Evolutionary conservation across 768 basidiomycete genomes (phyloP), one percentile per base, ranked within the genome.

Genomic region (Boletus sensibilis): DNA sequence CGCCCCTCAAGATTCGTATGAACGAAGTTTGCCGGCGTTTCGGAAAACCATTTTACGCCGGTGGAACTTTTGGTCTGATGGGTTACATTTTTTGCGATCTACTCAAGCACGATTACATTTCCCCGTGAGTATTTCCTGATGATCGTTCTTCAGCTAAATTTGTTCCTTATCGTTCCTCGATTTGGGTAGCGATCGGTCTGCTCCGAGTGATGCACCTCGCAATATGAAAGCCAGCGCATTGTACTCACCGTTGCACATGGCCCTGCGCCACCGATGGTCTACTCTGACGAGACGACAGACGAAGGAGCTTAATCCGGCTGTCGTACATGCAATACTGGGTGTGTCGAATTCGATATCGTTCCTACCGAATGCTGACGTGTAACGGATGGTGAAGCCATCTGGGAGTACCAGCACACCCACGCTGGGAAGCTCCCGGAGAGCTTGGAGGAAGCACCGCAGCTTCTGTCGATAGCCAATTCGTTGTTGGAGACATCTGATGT

Each of bases 21-120:
- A 95, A 98, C 70, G 81, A 83, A 50, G 78, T 84, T n/a, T 93
- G 94, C 70, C 80, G 94, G 57, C 79, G 81, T 54, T 76, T 82
- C 47, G 75, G 78, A 41, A 93, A 87, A 59, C 87, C 91, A 7
- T 88, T 98, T 69, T 98, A 97, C 64, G 85, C 88, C n/a, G 94
- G 94, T 1, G 92, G 92, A 12, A 88, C 90, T 16, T 95, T 93
- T 69, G 96, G 96, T 21, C 78, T 95, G 56, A 76, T 86, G 44
- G 96, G 96, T 16, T 99, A 93, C 73, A 92, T 97, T 65, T 97
- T 98, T 68, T 93, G 92, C 59, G 95, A 98, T 70, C 79, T 99
- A 53, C 77, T 94, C 54, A 79, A 83, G 53, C 96, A 97, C 65
- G 87, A 94, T 58, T 93, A 88, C 70, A 84, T 97, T 59, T 76